Evolutionary conservation across 2,329 filamentous ascomycete species (phyloP).

Genomic region (Fusarium armeniacum): DNA sequence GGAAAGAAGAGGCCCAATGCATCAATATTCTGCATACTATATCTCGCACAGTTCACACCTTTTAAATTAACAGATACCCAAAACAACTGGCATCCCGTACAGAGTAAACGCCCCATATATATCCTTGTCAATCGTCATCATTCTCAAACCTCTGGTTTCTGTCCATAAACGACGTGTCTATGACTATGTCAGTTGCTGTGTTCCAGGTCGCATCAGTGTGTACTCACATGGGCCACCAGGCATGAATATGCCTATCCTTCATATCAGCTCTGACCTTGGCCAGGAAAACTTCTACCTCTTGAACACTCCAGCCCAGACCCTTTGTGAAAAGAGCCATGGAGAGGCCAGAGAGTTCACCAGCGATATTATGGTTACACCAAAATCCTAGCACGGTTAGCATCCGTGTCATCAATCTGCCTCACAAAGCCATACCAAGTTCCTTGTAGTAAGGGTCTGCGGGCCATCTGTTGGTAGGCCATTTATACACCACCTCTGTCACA

Average conservation of each 20-base stretch:
- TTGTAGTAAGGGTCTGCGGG: conserved; percentile 65
- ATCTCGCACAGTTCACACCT: neutral
- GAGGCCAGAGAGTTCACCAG: conserved; percentile 54
- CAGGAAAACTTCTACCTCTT: conserved; percentile 54
- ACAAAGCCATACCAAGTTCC: conserved; percentile 58
- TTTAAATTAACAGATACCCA: neutral
- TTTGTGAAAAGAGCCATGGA: conserved; percentile 58
- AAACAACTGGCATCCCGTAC: neutral
- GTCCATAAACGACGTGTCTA: conserved; percentile 47
- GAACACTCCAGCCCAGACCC: conserved; percentile 53
- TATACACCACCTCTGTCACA: conserved; percentile 62
- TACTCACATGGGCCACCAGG: conserved; percentile 58
- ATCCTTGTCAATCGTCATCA: neutral
- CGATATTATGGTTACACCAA: conserved; percentile 54
- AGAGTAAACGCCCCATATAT: too few relatives aligned
- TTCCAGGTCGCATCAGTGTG: accelerated
- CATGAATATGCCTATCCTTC: conserved; percentile 54
- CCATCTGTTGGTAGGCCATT: conserved; percentile 67
- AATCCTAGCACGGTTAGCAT: conserved; percentile 52
- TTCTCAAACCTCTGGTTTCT: conserved; percentile 36
- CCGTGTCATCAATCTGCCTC: accelerated
- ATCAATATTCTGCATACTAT: neutral
- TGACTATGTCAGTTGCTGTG: accelerated
- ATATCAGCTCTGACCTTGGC: conserved; percentile 54
- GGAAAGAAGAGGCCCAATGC: neutral